phyloP scores from a whole-genome alignment of 192 early-diverging fungal genomes.

The Haplosporangium gracile region DNA sequence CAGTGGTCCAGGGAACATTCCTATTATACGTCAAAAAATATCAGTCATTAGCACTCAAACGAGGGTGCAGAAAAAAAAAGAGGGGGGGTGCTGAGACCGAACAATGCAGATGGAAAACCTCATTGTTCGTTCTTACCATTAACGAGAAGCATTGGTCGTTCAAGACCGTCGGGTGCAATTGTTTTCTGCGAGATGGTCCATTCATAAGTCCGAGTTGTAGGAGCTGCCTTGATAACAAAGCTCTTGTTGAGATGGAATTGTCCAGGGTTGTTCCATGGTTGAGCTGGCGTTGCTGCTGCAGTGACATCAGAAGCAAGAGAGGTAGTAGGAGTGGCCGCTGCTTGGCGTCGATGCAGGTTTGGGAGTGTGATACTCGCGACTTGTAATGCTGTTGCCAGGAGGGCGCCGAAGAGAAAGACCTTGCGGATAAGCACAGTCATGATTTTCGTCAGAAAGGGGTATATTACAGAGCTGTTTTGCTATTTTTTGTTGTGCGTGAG shows the following conservation, averaged over 20 bases:
- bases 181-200: constrained; percentile 21
- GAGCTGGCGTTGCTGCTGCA: neutral
- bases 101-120: neutral
- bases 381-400: neutral
- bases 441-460: neutral
- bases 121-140: constrained; percentile 55
- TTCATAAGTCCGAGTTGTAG: neutral
- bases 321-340: neutral
- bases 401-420: constrained; percentile 5
- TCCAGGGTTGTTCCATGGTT: constrained; percentile 15
- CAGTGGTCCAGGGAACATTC: constrained; percentile 58
- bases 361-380: neutral
- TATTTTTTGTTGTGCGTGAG: neutral
- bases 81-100: neutral
- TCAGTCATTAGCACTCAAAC: neutral
- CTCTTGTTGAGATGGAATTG: constrained; percentile 18
- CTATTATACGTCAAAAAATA: neutral
- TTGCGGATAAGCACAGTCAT: constrained; percentile 1
- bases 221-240: constrained; percentile 4
- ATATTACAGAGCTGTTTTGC: neutral
- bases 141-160: constrained; percentile 70
- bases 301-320: neutral
- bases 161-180: constrained; percentile 67
- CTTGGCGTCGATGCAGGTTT: neutral
- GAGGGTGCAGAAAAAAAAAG: neutral